Evolutionary conservation across 257 asterid genomes (phyloP).

Genomic region (Ocimum tenuiflorum): DNA sequence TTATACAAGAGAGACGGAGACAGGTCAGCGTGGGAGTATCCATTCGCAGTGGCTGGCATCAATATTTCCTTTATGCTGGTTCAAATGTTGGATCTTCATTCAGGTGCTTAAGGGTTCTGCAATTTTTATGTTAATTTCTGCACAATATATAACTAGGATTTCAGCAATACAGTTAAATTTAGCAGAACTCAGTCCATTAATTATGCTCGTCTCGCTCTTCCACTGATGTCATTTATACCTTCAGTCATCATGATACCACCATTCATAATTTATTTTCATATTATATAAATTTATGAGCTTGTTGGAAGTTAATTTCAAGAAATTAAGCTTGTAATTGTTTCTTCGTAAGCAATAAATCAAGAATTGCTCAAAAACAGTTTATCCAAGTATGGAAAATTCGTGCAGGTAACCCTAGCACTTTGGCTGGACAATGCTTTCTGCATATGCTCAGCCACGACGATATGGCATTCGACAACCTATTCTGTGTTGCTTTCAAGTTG

Average conservation of each 20-base stretch:
- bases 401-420: constrained; percentile 59
- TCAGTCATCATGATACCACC: too few relatives aligned
- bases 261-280: too few relatives aligned
- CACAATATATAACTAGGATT: background rate
- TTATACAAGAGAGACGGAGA: constrained; percentile 80
- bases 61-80: constrained; percentile 87
- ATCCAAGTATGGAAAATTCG: too few relatives aligned
- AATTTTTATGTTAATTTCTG: too few relatives aligned
- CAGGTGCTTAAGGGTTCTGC: too few relatives aligned
- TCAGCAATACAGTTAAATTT: background rate
- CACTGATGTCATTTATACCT: too few relatives aligned
- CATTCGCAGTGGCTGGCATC: constrained; percentile 97
- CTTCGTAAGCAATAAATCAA: too few relatives aligned
- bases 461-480: constrained; percentile 84
- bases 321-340: too few relatives aligned
- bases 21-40: constrained; percentile 97
- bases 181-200: background rate
- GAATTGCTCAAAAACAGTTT: too few relatives aligned
- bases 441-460: constrained; percentile 63
- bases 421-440: constrained; percentile 64
- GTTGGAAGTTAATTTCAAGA: too few relatives aligned
- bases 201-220: too few relatives aligned
- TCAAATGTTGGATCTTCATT: constrained; percentile 94
- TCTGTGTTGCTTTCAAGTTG: constrained; percentile 82
- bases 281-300: too few relatives aligned